phyloP scores from a whole-genome alignment of 768 basidiomycete species.

The Suillus luteus region DNA sequence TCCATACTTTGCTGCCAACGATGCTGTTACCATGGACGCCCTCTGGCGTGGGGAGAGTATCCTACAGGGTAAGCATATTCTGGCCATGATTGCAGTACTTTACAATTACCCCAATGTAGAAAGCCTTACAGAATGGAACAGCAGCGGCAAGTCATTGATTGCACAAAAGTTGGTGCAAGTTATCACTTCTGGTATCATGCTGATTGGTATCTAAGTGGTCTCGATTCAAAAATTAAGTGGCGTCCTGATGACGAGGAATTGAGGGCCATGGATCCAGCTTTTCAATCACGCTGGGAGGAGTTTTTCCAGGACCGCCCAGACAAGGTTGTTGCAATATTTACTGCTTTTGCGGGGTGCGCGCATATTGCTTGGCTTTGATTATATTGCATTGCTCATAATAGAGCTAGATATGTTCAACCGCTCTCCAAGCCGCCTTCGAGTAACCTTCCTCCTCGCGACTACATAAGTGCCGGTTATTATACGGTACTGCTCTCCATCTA shows the following conservation, averaged over 20 bases:
- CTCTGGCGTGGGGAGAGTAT: conserved; percentile 44
- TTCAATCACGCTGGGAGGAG: conserved; percentile 48
- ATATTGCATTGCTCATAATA: neutral
- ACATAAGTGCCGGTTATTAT: conserved; percentile 28
- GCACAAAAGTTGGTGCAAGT: conserved; percentile 48
- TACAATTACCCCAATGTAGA: neutral
- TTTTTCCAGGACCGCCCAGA: conserved; percentile 55
- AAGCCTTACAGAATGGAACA: conserved; percentile 31
- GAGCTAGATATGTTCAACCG: neutral
- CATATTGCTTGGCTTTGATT: neutral
- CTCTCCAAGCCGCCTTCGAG: neutral
- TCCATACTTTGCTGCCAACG: conserved; percentile 44
- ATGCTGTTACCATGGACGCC: conserved; percentile 50
- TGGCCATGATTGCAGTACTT: conserved; percentile 12
- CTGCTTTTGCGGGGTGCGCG: conserved; percentile 42
- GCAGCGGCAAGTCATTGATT: conserved; percentile 45
- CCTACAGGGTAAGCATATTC: conserved; percentile 39
- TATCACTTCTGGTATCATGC: neutral
- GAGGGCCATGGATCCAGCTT: conserved; percentile 48
- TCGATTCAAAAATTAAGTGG: conserved; percentile 58
- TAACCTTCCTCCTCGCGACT: conserved; percentile 15
- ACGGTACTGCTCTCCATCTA: conserved; percentile 25
- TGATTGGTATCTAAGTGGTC: conserved; percentile 36
- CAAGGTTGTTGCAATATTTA: conserved; percentile 53
- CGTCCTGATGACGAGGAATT: conserved; percentile 54